These are phyloP conservation scores for Hypoxylon trugodes DNA, from an alignment of 495 filamentous ascomycete genomes.

Conservation along the genomic window DNA sequence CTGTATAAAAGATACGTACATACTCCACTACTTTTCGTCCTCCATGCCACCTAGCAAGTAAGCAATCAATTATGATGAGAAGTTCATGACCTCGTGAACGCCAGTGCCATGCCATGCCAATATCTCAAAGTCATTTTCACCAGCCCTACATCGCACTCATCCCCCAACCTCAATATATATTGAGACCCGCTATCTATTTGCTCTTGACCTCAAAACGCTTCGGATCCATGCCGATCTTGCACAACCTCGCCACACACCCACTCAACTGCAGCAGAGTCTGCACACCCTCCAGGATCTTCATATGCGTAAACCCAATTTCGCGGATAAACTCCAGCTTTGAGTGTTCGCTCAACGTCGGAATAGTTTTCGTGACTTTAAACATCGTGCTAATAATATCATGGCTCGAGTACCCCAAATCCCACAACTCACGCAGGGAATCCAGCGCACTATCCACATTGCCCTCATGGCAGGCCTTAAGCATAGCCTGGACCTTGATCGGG, in stretches of 20 bases:
- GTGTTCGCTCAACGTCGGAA: conserved; percentile 88
- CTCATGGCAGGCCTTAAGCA: conserved; percentile 97
- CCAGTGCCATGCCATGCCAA: conserved; percentile 38
- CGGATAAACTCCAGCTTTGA: conserved; percentile 94
- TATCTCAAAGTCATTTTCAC: conserved; percentile 29
- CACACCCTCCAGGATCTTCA: conserved; percentile 97
- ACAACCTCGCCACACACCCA: conserved; percentile 87
- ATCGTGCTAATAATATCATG: conserved; percentile 99
- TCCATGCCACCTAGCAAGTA: conserved; percentile 14
- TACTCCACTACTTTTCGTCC: conserved; percentile 8
- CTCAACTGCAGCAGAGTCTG: conserved; percentile 93
- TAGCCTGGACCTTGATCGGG: conserved; percentile 96
- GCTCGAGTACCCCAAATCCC: conserved; percentile 91
- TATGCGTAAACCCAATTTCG: conserved; percentile 99
- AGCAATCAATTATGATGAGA: background rate
- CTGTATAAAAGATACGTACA: conserved; percentile 6
- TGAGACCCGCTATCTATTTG: conserved; percentile 32
- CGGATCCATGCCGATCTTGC: conserved; percentile 94
- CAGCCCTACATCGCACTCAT: conserved; percentile 16
- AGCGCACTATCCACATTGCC: conserved; percentile 87
- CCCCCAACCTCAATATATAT: conserved; percentile 1
- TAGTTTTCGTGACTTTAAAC: conserved; percentile 98
- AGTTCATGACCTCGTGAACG: conserved; percentile 29
- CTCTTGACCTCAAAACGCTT: conserved; percentile 73
- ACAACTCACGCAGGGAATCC: conserved; percentile 88